Conservation (phyloP, 345 rosid genomes). For the Cochlearia excelsa region DNA sequence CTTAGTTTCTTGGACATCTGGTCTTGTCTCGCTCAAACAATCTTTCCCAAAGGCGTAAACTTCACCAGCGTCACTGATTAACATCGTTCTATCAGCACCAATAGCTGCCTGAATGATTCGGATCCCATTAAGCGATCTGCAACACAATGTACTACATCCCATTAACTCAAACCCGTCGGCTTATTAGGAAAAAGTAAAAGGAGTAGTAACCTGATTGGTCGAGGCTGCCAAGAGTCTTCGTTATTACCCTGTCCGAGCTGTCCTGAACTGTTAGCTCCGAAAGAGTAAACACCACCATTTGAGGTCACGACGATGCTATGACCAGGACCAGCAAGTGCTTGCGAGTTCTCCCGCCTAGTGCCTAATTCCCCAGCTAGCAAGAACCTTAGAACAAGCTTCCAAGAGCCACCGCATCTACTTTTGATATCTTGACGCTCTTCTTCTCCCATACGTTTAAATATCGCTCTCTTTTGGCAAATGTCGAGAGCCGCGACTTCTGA, state of each 20-base stretch:
- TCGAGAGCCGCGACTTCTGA: conserved; percentile 97
- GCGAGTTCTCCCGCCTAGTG: conserved; percentile 89
- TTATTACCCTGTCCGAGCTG: conserved; percentile 88
- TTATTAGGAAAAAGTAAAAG: conserved; percentile 17
- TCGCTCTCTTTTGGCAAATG: conserved; percentile 73
- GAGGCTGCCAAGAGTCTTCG: conserved; percentile 85
- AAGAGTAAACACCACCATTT: conserved; percentile 69
- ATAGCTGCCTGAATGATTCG: conserved; percentile 90
- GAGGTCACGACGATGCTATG: conserved; percentile 88
- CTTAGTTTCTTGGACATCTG: conserved; percentile 59
- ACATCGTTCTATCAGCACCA: conserved; percentile 86
- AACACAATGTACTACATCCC: conserved; percentile 57
- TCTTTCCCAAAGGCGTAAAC: conserved; percentile 88
- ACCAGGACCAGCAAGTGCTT: conserved; percentile 94
- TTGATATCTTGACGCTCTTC: conserved; percentile 66
- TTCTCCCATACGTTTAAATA: conserved; percentile 69
- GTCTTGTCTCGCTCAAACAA: conserved; percentile 64
- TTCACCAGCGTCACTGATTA: conserved; percentile 84
- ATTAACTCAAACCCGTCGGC: conserved; percentile 40
- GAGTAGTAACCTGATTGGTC: conserved; percentile 68
- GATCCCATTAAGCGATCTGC: conserved; percentile 90
- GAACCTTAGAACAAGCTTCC: conserved; percentile 87
- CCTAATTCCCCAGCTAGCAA: conserved; percentile 80
- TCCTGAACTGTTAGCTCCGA: conserved; percentile 81
- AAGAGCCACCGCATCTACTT: conserved; percentile 82